Conservation (phyloP, 2,329 filamentous ascomycete species). For the Trichoderma afroharzianum region DNA sequence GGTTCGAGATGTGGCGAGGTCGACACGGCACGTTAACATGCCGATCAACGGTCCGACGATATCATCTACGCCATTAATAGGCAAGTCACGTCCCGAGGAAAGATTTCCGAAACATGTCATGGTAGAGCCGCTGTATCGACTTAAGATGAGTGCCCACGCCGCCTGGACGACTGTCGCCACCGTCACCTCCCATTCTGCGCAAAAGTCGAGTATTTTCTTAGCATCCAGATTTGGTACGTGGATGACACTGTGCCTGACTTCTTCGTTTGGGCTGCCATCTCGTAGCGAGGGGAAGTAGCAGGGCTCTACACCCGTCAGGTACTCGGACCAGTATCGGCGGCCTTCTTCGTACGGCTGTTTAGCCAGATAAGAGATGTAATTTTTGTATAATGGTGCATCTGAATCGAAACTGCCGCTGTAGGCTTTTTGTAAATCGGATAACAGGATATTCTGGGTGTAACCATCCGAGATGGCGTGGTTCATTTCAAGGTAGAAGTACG, state of each 20-base stretch:
- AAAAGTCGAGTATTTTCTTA: constrained; percentile 5
- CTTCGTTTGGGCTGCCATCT: background rate
- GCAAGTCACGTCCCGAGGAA: constrained; percentile 23
- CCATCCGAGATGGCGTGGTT: constrained; percentile 29
- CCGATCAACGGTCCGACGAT: constrained; percentile 35
- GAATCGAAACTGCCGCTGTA: background rate
- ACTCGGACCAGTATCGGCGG: background rate
- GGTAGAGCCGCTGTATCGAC: constrained; percentile 42
- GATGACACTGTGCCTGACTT: background rate
- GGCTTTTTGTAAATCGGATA: background rate
- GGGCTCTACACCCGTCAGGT: background rate
- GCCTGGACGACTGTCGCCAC: constrained; percentile 49
- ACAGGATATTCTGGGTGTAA: constrained; percentile 19
- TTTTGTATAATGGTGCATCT: too few species aligned
- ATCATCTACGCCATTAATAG: constrained; percentile 18
- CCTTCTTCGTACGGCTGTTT: background rate
- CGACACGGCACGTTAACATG: constrained; percentile 51
- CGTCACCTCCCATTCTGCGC: constrained; percentile 36
- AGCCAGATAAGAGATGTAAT: too few species aligned
- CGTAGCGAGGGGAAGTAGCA: background rate
- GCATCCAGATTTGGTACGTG: background rate
- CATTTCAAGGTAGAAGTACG: constrained; percentile 27
- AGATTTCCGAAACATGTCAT: constrained; percentile 48
- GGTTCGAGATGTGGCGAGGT: constrained; percentile 23
- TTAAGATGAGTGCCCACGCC: constrained; percentile 50